Percentiles rank a stretch among this genome's conserved stretches.
Evolutionary conservation across 2,329 filamentous ascomycete genomes (phyloP).

Genomic region (Sporothrix humicola): DNA sequence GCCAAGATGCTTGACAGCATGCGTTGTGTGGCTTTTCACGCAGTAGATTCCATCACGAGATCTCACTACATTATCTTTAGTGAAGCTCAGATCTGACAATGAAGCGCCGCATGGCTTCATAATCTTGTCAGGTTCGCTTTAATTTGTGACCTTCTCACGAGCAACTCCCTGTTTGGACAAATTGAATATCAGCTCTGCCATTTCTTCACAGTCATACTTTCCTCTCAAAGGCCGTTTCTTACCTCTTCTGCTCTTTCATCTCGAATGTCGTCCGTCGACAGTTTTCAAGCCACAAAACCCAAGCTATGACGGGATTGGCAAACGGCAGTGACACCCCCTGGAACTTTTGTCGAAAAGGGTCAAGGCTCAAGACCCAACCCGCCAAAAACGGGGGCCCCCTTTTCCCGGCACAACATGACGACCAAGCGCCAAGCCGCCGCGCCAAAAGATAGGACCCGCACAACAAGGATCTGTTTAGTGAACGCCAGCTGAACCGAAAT

Average conservation of each 20-base stretch:
- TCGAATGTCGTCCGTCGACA: neutral
- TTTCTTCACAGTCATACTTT: neutral
- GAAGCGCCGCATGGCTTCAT: no score
- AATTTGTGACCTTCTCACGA: no score
- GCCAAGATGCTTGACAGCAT: neutral
- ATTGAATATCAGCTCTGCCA: neutral
- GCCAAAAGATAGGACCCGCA: slow-evolving; percentile 16
- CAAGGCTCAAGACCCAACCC: neutral
- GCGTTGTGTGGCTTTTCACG: neutral
- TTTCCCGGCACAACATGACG: neutral
- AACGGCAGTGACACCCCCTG: neutral
- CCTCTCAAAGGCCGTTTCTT: neutral
- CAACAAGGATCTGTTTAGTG: neutral
- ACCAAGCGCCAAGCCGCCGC: slow-evolving; percentile 14
- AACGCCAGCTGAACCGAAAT: neutral
- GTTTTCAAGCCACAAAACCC: neutral
- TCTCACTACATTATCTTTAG: neutral
- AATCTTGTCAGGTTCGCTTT: no score
- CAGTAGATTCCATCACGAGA: slow-evolving; percentile 3
- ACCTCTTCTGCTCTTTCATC: neutral
- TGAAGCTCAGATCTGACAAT: neutral
- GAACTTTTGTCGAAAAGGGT: neutral
- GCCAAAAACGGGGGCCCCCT: slow-evolving; percentile 21
- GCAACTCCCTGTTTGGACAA: neutral
- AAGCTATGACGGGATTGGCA: neutral